Conservation (phyloP, 164 flowering plant genomes). For the Stephania yunnanensis region DNA sequence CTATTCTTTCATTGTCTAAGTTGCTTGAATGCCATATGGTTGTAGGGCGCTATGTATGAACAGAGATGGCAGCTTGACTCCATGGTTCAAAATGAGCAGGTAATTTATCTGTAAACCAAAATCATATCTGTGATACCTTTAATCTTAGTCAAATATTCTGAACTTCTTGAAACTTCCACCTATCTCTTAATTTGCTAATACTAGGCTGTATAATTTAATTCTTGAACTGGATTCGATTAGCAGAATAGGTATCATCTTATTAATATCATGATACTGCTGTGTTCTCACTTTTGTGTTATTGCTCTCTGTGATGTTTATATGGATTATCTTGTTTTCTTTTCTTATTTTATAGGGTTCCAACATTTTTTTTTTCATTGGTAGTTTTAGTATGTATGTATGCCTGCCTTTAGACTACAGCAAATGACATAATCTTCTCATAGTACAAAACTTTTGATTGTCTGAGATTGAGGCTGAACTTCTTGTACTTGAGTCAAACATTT, state of each 20-base stretch:
- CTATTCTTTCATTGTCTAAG: constrained; percentile 6
- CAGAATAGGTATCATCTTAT: background rate
- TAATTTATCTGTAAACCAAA: constrained; percentile 14
- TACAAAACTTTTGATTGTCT: background rate
- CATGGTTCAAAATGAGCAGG: constrained; percentile 61
- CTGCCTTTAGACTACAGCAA: background rate
- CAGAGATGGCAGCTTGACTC: constrained; percentile 74
- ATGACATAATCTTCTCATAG: background rate
- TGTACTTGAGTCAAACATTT: background rate
- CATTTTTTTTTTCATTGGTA: background rate
- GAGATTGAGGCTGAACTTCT: background rate
- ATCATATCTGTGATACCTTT: background rate
- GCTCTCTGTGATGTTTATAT: background rate
- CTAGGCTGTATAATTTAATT: background rate
- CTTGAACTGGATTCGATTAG: background rate
- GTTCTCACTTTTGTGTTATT: background rate
- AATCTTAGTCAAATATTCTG: background rate
- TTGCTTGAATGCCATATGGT: constrained; percentile 21
- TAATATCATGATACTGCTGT: background rate
- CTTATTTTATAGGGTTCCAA: too few relatives aligned
- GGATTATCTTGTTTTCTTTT: background rate
- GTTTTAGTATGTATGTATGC: background rate
- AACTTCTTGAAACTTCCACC: background rate
- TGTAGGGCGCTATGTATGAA: constrained; percentile 62
- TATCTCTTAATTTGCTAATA: background rate